phyloP scores from a whole-genome alignment of 768 basidiomycete species.

The Mycena chlorophos region DNA sequence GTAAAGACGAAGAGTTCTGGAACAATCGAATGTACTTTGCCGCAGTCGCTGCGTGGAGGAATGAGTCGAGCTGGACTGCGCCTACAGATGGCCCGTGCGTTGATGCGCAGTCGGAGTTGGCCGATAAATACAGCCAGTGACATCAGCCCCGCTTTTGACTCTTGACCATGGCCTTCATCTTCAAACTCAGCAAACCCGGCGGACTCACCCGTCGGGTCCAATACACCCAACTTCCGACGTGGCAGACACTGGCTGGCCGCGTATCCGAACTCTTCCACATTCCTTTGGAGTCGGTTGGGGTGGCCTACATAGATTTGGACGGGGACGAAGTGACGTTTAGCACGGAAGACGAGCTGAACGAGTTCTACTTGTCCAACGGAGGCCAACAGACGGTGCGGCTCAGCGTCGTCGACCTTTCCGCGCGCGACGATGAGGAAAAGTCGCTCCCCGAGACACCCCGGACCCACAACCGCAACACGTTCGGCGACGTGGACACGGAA shows the following conservation, averaged over 20 bases:
- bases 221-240: constrained; percentile 54
- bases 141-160: constrained; percentile 7
- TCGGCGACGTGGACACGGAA: constrained; percentile 53
- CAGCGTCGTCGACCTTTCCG: constrained; percentile 58
- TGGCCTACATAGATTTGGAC: constrained; percentile 73
- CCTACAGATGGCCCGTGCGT: constrained; percentile 16
- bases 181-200: constrained; percentile 64
- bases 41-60: constrained; percentile 10
- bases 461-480: constrained; percentile 55
- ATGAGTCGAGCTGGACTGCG: not conserved
- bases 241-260: constrained; percentile 56
- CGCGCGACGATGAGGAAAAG: constrained; percentile 34
- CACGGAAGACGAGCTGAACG: constrained; percentile 74
- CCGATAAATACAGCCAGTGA: constrained; percentile 3
- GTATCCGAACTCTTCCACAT: constrained; percentile 55
- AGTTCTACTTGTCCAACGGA: constrained; percentile 53
- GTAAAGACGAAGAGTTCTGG: constrained; percentile 7
- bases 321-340: constrained; percentile 77
- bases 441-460: constrained; percentile 33
- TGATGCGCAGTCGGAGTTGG: constrained; percentile 1
- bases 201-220: constrained; percentile 60
- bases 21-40: constrained; percentile 12
- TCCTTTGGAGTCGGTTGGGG: constrained; percentile 56
- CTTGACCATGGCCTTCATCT: constrained; percentile 47
- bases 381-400: constrained; percentile 56